Evolutionary conservation across 1,284 basidiomycete genomes (phyloP), one percentile per base, ranked within the genome.

Genomic region (Rhodotorula sp.): DNA sequence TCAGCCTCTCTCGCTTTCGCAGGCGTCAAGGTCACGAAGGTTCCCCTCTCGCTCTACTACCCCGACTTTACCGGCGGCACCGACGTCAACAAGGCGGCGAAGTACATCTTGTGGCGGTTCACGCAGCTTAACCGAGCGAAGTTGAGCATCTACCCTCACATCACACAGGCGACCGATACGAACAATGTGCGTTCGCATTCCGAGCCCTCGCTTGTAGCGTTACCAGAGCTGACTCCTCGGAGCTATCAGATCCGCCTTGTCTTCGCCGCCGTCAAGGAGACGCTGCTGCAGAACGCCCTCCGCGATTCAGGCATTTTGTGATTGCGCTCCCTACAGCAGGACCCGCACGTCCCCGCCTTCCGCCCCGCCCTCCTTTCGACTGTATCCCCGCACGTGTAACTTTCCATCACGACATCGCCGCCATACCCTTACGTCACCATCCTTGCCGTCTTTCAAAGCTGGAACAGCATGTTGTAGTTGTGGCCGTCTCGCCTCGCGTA

Each of bases 241-340:
- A 44, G 1, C 53, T 26, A 54, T 4, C 67, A 82, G 81, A 85
- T 98, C 71, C 86, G 91, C 73, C 85, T 97, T 0, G 94, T 98
- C 15, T 97, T 98, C 76, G 93, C 93, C 0, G 94, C 94, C 0
- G 93, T 97, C 71, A 97, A 97, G 82, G 95, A 98, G 83, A 95
- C 93, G n/a, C 94, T 96, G 71, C 79, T 95, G 69, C 91, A 93
- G 81, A 92, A 92, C 77, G 89, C 90, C 1, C 82, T 92, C 26
- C 89, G 90, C 78, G 90, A 92, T 76, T 90, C 89, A 0, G 89
- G 89, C 58, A 91, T 91, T 73, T 85, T 91, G 69, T 85, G 9
- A 57, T 1, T 13, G 15, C 26, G 18, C 22, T 6, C 8, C 6
- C n/a, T 44, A 10, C 40, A 44, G 13, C 54, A 22, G 8, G 24